phyloP scores from a whole-genome alignment of 257 asterid species.

The Gynochthodes officinalis region DNA sequence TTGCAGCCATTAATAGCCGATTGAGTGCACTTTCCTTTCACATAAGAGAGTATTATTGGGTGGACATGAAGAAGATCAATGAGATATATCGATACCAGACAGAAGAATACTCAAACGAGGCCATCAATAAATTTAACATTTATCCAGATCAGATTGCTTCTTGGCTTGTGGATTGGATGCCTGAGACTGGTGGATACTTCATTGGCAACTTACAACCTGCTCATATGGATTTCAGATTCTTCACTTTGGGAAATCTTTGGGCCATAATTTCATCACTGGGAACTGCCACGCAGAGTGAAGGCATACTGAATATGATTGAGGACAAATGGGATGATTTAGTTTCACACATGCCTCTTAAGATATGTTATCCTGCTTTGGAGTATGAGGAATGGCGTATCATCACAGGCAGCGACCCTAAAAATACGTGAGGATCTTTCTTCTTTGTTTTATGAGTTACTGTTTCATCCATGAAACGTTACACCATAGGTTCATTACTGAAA shows the following conservation, averaged over 20 bases:
- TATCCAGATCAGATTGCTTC: constrained; percentile 51
- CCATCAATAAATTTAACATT: constrained; percentile 71
- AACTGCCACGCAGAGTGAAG: constrained; percentile 29
- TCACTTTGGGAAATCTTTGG: constrained; percentile 44
- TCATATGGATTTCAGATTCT: constrained; percentile 48
- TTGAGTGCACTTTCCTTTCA: constrained; percentile 70
- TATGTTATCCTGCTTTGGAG: constrained; percentile 44
- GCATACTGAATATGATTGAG: constrained; percentile 33
- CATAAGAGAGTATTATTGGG: constrained; percentile 71
- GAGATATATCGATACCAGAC: constrained; percentile 70
- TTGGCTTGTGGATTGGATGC: constrained; percentile 49
- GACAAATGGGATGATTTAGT: constrained; percentile 45
- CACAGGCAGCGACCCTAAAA: constrained; percentile 50
- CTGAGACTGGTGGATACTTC: constrained; percentile 40
- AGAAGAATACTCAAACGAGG: constrained; percentile 69
- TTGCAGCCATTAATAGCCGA: constrained; percentile 58
- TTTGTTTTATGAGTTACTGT: neutral
- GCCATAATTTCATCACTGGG: constrained; percentile 41
- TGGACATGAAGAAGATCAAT: constrained; percentile 54
- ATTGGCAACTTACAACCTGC: constrained; percentile 45
- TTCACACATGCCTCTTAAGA: constrained; percentile 41
- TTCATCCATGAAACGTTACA: neutral
- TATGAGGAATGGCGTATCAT: constrained; percentile 40
- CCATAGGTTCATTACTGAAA: neutral
- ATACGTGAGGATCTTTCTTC: constrained; percentile 31